Evolutionary conservation across 495 filamentous ascomycete species (phyloP).

Genomic region (Achaetomiella virescens): DNA sequence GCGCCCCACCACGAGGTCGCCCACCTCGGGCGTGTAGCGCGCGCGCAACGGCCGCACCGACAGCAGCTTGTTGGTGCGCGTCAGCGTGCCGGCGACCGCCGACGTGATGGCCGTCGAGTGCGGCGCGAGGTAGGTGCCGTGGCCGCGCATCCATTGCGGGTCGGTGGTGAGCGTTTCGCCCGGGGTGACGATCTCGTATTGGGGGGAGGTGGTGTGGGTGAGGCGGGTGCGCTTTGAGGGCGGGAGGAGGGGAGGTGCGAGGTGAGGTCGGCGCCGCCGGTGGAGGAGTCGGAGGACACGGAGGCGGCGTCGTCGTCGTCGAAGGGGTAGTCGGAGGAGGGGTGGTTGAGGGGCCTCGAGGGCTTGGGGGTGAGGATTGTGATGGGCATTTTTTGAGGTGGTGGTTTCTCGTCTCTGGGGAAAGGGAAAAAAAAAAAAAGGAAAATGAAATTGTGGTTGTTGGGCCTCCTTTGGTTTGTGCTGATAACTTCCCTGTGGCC

Average conservation of each 20-base stretch:
- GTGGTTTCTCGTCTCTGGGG: neutral
- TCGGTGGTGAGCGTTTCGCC: slow-evolving; percentile 84
- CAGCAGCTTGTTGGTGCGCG: slow-evolving; percentile 92
- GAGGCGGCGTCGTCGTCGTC: slow-evolving; percentile 23
- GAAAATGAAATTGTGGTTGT: neutral
- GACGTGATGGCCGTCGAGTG: slow-evolving; percentile 64
- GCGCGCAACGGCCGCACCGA: slow-evolving; percentile 82
- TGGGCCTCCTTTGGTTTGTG: too few species aligned
- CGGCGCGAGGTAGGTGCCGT: slow-evolving; percentile 67
- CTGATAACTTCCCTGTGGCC: too few species aligned
- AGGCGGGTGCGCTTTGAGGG: slow-evolving; percentile 21
- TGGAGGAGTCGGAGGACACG: slow-evolving; percentile 36
- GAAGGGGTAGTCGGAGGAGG: slow-evolving; percentile 13
- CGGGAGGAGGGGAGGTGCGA: slow-evolving; percentile 50
- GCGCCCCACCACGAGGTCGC: slow-evolving; percentile 88
- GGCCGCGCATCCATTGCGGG: slow-evolving; percentile 96
- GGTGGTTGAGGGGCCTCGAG: slow-evolving; percentile 12
- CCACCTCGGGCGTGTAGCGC: slow-evolving; percentile 93
- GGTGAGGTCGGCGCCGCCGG: slow-evolving; percentile 34
- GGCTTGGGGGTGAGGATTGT: slow-evolving; percentile 65
- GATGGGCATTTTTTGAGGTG: slow-evolving; percentile 62
- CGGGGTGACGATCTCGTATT: slow-evolving; percentile 66
- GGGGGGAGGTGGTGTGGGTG: neutral
- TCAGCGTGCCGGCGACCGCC: slow-evolving; percentile 79
- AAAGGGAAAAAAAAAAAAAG: neutral